Percentiles rank a stretch among this genome's conserved stretches.
phyloP scores from a whole-genome alignment of 495 filamentous ascomycete species.

The Platismatia glauca region DNA sequence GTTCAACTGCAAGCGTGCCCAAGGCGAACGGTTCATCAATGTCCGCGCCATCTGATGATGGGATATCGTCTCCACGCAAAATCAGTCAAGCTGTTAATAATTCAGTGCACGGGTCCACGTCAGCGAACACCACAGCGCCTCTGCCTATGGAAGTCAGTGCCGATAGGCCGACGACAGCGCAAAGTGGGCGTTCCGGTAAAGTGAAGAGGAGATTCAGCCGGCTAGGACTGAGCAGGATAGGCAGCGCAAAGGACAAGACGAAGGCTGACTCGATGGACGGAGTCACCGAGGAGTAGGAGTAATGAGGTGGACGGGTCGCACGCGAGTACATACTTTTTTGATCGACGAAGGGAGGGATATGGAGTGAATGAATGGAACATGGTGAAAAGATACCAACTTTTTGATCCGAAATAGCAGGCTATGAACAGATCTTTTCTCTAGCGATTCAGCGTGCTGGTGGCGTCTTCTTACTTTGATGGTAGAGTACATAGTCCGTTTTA shows the following conservation, averaged over 20 bases:
- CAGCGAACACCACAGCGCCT: constrained; percentile 21
- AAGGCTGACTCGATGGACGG: constrained; percentile 33
- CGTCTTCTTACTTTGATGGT: neutral
- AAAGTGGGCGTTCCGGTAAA: constrained; percentile 39
- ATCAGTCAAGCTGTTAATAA: constrained; percentile 11
- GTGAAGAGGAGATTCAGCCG: constrained; percentile 64
- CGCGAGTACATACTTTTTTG: neutral
- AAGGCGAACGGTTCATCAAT: constrained; percentile 16
- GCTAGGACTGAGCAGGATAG: constrained; percentile 58
- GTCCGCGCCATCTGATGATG: constrained; percentile 20
- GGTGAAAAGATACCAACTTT: neutral
- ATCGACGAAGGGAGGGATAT: neutral
- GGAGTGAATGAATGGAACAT: neutral
- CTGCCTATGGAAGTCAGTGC: constrained; percentile 9
- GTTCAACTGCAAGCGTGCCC: neutral
- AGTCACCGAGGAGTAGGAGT: constrained; percentile 35
- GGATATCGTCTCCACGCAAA: constrained; percentile 7
- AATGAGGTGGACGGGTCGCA: neutral
- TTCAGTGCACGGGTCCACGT: constrained; percentile 17
- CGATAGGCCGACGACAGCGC: constrained; percentile 29
- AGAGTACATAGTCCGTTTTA: constrained; percentile 1
- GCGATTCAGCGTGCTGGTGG: constrained; percentile 8
- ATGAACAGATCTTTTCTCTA: neutral
- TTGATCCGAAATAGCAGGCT: constrained; percentile 7
- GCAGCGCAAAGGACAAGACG: constrained; percentile 28